phyloP scores from a whole-genome alignment of 108 stramenopile species.

The Skeletonema tropicum region DNA sequence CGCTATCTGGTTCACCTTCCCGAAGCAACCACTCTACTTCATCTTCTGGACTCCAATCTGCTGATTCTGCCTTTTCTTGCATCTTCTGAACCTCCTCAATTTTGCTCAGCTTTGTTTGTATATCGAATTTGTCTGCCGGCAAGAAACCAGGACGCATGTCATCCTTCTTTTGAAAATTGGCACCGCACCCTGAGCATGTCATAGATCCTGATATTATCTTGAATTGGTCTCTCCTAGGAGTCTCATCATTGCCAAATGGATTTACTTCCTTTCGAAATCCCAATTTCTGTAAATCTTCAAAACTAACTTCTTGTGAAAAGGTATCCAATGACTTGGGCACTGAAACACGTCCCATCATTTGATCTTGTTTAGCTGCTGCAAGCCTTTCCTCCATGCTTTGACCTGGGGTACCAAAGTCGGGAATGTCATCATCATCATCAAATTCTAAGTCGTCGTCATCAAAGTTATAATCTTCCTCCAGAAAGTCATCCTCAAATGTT shows the following conservation, averaged over 20 bases:
- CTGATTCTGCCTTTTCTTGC: conserved; percentile 76
- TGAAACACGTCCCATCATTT: conserved; percentile 53
- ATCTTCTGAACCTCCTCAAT: conserved; percentile 80
- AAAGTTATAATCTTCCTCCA: conserved; percentile 45
- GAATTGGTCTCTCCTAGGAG: conserved; percentile 65
- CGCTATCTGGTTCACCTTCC: conserved; percentile 41
- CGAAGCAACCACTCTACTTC: conserved; percentile 86
- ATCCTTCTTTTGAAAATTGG: conserved; percentile 76
- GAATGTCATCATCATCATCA: conserved; percentile 61
- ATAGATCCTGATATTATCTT: conserved; percentile 78
- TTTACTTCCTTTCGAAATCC: conserved; percentile 79
- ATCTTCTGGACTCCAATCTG: conserved; percentile 85
- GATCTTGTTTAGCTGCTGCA: conserved; percentile 53
- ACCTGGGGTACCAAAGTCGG: conserved; percentile 46
- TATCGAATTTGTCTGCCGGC: conserved; percentile 76
- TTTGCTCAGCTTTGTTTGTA: conserved; percentile 69
- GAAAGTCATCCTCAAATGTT: conserved; percentile 84
- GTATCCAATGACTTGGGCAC: conserved; percentile 61
- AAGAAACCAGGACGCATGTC: conserved; percentile 77
- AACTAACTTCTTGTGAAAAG: conserved; percentile 57
- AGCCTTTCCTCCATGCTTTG: conserved; percentile 57
- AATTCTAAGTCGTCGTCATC: conserved; percentile 46
- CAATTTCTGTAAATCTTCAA: conserved; percentile 58
- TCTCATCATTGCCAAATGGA: conserved; percentile 84
- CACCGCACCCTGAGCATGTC: conserved; percentile 86